A percentile compares a stretch with the other conserved stretches of the same genome.
Evolutionary conservation across 169 alveolate genomes (phyloP).

Genomic region (Cyclospora cayetanensis): DNA sequence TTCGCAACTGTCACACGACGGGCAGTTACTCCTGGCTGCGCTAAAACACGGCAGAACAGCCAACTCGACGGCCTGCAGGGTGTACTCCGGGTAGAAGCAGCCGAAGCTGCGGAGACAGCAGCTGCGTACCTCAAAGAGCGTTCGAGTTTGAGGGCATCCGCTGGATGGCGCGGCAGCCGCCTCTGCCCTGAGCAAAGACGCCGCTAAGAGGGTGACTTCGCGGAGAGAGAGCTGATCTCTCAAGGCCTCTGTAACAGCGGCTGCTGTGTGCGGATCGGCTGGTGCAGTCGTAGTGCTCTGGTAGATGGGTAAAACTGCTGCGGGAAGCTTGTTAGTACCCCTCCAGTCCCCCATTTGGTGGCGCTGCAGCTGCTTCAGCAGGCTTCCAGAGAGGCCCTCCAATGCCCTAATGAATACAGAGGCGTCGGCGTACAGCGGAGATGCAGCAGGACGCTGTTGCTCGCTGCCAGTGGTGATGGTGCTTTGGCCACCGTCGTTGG

Average conservation of each 20-base stretch:
- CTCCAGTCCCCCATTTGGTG: no score
- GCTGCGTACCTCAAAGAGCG: not conserved
- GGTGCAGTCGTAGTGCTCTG: not conserved
- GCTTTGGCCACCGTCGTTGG: not conserved
- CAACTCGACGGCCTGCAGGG: no score
- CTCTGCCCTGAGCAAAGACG: not conserved
- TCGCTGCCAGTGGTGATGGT: not conserved
- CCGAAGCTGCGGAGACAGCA: not conserved
- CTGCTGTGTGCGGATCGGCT: not conserved
- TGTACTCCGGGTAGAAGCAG: no score
- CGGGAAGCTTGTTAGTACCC: not conserved
- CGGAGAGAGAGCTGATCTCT: not conserved
- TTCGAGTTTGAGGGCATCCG: not conserved
- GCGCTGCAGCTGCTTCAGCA: constrained; percentile 2
- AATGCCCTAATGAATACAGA: not conserved
- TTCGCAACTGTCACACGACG: no score
- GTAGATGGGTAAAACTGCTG: no score
- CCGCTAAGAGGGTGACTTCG: not conserved
- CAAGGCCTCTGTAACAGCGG: constrained; percentile 5
- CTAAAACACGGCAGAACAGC: not conserved
- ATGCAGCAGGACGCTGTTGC: not conserved
- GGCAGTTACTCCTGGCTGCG: constrained; percentile 1
- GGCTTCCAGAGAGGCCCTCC: not conserved
- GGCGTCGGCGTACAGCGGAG: no score
- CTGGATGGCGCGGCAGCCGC: not conserved